Evolutionary conservation across 257 asterid genomes (phyloP).

Genomic region (Gardenia jasminoides): DNA sequence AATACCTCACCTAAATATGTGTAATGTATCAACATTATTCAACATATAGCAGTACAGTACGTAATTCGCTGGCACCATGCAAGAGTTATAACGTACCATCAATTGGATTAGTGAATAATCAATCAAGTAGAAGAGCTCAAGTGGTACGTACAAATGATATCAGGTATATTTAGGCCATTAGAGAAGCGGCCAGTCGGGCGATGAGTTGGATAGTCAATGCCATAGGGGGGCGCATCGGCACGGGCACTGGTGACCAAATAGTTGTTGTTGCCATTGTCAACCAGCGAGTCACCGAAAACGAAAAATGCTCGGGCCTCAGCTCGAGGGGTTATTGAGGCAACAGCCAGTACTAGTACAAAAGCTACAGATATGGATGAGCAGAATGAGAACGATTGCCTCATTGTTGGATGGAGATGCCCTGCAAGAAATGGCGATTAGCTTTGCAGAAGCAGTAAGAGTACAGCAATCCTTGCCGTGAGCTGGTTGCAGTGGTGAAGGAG

Average conservation of each 20-base stretch:
- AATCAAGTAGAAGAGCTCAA: background rate
- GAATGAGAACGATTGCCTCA: constrained; percentile 31
- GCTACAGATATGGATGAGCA: constrained; percentile 25
- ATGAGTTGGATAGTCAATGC: constrained; percentile 73
- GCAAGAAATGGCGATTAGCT: background rate
- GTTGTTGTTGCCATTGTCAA: constrained; percentile 88
- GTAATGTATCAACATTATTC: background rate
- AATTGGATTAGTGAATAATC: background rate
- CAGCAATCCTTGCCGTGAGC: background rate
- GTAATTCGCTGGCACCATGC: too few species aligned
- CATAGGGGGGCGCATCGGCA: constrained; percentile 86
- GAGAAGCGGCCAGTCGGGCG: constrained; percentile 90
- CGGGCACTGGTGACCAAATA: constrained; percentile 67
- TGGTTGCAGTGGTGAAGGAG: background rate
- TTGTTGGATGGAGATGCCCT: constrained; percentile 4
- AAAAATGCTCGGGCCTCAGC: constrained; percentile 72
- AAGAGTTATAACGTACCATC: too few species aligned
- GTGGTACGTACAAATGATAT: constrained; percentile 48
- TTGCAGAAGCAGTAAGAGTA: too few species aligned
- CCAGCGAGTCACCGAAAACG: constrained; percentile 85
- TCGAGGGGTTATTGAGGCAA: constrained; percentile 23
- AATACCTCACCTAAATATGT: constrained; percentile 48
- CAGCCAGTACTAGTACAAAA: constrained; percentile 28
- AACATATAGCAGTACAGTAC: background rate
- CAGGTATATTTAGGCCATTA: constrained; percentile 86